Evolutionary conservation across 805 yeast genomes (phyloP).

Genomic region (Hanseniaspora mollemarum): DNA sequence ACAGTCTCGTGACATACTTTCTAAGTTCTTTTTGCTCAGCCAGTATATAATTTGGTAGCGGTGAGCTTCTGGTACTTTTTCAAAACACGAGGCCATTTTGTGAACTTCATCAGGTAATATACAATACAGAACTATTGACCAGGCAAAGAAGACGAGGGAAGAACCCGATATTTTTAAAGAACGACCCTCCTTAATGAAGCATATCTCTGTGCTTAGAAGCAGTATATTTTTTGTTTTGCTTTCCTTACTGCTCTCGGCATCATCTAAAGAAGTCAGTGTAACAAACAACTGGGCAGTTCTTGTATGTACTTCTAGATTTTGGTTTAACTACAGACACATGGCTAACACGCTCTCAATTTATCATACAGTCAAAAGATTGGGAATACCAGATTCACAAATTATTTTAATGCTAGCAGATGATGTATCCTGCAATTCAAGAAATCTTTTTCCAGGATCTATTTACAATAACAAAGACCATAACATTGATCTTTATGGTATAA

Average conservation of each 20-base stretch:
- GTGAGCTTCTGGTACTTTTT: too few relatives aligned
- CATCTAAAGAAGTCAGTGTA: conserved; percentile 28
- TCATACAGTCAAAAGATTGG: conserved; percentile 87
- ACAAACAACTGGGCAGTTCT: conserved; percentile 74
- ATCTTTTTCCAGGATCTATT: conserved; percentile 90
- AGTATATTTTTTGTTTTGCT: neutral
- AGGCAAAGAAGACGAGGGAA: too few relatives aligned
- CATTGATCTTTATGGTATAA: conserved; percentile 70
- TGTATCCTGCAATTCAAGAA: conserved; percentile 91
- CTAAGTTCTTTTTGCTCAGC: too few relatives aligned
- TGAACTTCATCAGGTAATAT: too few relatives aligned
- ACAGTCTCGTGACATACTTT: too few relatives aligned
- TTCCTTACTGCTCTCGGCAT: neutral
- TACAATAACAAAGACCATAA: conserved; percentile 89
- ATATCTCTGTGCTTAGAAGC: neutral
- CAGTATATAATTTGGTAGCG: too few relatives aligned
- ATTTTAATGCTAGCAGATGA: conserved; percentile 94
- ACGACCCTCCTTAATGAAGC: too few relatives aligned
- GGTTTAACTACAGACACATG: conserved; percentile 98
- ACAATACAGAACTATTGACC: too few relatives aligned
- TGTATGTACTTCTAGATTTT: conserved; percentile 89
- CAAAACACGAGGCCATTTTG: too few relatives aligned
- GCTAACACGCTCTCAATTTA: conserved; percentile 91
- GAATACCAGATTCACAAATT: conserved; percentile 96
- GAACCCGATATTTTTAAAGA: too few relatives aligned